Percentiles rank a stretch among this genome's conserved stretches.
Conservation (phyloP, 805 yeast species). For the Metschnikowia proteae region DNA sequence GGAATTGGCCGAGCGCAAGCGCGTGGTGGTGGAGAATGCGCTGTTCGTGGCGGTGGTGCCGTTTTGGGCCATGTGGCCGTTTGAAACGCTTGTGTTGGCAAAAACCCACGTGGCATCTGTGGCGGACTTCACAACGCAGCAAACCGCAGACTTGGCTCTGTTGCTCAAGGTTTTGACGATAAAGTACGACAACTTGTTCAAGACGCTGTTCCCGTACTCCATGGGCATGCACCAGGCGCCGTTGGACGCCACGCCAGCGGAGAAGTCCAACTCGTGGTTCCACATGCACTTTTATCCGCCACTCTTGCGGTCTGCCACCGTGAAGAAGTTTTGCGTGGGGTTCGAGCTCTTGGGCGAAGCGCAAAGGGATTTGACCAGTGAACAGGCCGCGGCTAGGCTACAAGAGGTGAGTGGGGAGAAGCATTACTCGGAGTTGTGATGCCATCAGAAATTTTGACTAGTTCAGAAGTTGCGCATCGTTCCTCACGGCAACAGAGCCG, state of each 20-base stretch:
- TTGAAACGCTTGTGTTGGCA: conserved; percentile 64
- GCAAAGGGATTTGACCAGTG: conserved; percentile 66
- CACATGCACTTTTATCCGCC: conserved; percentile 83
- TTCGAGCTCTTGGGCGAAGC: conserved; percentile 67
- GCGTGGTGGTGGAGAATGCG: conserved; percentile 58
- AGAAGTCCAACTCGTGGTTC: conserved; percentile 46
- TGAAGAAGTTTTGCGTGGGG: conserved; percentile 71
- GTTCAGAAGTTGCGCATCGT: conserved; percentile 35
- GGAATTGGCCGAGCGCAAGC: conserved; percentile 47
- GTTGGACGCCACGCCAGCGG: conserved; percentile 40
- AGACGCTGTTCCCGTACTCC: conserved; percentile 70
- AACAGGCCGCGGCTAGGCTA: conserved; percentile 58
- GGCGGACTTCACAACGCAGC: conserved; percentile 42
- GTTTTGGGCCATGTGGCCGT: conserved; percentile 83
- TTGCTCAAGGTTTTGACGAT: conserved; percentile 52
- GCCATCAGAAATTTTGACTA: conserved; percentile 8
- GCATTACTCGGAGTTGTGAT: conserved; percentile 23
- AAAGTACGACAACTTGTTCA: conserved; percentile 67
- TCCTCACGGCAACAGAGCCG: conserved; percentile 36
- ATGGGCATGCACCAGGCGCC: conserved; percentile 84
- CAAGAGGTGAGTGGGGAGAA: conserved; percentile 38
- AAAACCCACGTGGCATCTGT: conserved; percentile 51
- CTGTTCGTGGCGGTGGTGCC: conserved; percentile 68
- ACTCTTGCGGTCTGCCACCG: conserved; percentile 67
- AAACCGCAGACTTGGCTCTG: conserved; percentile 53